Percentiles rank a stretch among this genome's conserved stretches.
These are phyloP conservation scores for Spizellomyces sp. DNA, from an alignment of 192 early-diverging fungal genomes.

Conservation along the genomic window DNA sequence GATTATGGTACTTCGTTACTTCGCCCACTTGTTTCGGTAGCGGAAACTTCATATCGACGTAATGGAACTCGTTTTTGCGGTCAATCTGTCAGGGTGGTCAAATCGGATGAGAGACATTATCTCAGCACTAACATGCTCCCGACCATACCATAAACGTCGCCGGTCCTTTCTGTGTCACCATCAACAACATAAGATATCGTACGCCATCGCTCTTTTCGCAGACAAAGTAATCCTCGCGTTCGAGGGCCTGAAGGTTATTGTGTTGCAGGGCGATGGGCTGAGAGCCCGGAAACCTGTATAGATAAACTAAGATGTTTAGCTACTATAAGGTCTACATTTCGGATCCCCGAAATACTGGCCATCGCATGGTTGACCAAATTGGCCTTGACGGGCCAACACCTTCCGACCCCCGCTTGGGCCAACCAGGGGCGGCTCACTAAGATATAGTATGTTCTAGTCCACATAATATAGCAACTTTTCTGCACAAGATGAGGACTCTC, in stretches of 20 bases:
- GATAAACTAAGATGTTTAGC: background rate
- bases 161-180: constrained; percentile 15
- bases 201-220: constrained; percentile 61
- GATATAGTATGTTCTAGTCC: too few species aligned
- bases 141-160: constrained; percentile 44
- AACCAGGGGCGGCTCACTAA: too few species aligned
- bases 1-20: constrained; percentile 52
- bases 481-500: too few species aligned
- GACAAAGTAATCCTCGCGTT: constrained; percentile 59
- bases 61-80: constrained; percentile 81
- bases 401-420: too few species aligned
- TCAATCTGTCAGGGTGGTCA: constrained; percentile 53
- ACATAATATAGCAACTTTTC: too few species aligned
- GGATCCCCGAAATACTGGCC: background rate
- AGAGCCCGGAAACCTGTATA: constrained; percentile 48
- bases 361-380: too few species aligned
- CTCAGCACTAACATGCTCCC: background rate
- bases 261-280: constrained; percentile 52
- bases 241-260: constrained; percentile 43
- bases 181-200: constrained; percentile 49
- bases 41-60: constrained; percentile 59
- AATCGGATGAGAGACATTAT: background rate
- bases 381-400: too few species aligned
- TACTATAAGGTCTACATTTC: background rate
- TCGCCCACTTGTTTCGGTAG: constrained; percentile 29